Evolutionary conservation across 306 rosid species (phyloP), one percentile per base, ranked within the genome.

Genomic region (Urtica urens): DNA sequence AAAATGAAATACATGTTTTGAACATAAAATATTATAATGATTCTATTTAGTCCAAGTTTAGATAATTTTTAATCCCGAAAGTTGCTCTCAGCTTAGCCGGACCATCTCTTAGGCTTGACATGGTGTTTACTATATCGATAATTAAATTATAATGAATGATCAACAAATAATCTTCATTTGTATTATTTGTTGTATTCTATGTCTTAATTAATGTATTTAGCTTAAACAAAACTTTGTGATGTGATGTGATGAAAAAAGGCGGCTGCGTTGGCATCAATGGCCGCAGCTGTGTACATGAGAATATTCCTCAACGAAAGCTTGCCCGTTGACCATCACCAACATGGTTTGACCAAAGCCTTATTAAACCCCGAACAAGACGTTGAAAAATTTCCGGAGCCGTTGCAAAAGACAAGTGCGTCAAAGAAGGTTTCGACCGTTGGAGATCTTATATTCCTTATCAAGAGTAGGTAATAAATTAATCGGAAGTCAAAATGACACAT

Each of bases 261-360:
- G 60, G 78, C 87, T 68, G 64, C 97, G 45, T 58, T 81, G 18
- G 55, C 43, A 17, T 67, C 93, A 16, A 74, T 81, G 75, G 41
- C 64, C 19, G 85, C 77, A 35, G 49, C 59, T 7, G 60, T 77
- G 27, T 88, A 88, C 71, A 78, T 81, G 97, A 78, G 97, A 70
- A 64, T 84, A 29, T 88, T 84, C 63, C 86, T 88, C 7, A 24
- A 76, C 66, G 95, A 88, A 38, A 77, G 82, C 65, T 45, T 67
- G 20, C 69, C 76, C 1, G 40, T 10, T 35, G 40, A 35, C 10
- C 33, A 28, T 28, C 6, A 28, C 47, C 43, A 23, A 30, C 46
- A 29, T 27, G 53, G 23, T 44, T 42, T 76, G 58, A 77, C 23
- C 38, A 81, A 72, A 64, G 90, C 95, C 17, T 55, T 84, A 40